These are phyloP conservation scores for Pisolithus marmoratus DNA, from an alignment of 768 basidiomycete species.

Conservation along the genomic window DNA sequence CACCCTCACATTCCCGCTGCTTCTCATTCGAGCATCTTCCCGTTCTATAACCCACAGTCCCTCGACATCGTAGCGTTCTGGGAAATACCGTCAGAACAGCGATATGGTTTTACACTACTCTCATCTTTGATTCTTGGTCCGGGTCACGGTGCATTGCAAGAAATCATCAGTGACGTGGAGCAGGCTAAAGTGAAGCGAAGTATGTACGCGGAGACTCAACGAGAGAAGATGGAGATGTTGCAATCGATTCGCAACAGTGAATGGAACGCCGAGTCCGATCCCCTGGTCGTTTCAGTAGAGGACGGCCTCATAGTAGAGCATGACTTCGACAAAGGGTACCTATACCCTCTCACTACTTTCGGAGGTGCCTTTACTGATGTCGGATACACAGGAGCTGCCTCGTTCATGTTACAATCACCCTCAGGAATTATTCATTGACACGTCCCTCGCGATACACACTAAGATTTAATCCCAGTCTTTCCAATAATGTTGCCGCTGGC, in stretches of 20 bases:
- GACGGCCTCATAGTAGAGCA: conserved; percentile 43
- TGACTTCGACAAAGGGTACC: conserved; percentile 70
- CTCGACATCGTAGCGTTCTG: conserved; percentile 76
- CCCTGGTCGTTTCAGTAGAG: conserved; percentile 49
- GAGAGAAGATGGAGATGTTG: conserved; percentile 63
- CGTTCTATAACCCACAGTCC: conserved; percentile 67
- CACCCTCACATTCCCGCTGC: conserved; percentile 54
- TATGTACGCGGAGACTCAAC: conserved; percentile 88
- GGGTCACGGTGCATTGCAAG: conserved; percentile 57
- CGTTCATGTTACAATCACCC: conserved; percentile 45
- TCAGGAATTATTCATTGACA: conserved; percentile 72
- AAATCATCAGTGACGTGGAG: conserved; percentile 55
- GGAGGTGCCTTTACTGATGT: conserved; percentile 4
- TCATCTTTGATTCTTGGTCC: conserved; percentile 63
- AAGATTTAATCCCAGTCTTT: conserved; percentile 32
- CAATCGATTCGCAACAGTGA: conserved; percentile 61
- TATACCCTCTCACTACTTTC: conserved; percentile 7
- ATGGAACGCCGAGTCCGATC: conserved; percentile 79
- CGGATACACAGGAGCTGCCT: conserved; percentile 44
- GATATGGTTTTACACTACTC: conserved; percentile 56
- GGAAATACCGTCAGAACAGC: conserved; percentile 56
- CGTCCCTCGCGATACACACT: conserved; percentile 55
- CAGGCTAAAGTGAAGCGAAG: conserved; percentile 65
- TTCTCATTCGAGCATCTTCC: conserved; percentile 61
- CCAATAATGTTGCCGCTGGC: conserved; percentile 10